Conservation (phyloP, 345 rosid species). For the Gossypium ekmanianum region DNA sequence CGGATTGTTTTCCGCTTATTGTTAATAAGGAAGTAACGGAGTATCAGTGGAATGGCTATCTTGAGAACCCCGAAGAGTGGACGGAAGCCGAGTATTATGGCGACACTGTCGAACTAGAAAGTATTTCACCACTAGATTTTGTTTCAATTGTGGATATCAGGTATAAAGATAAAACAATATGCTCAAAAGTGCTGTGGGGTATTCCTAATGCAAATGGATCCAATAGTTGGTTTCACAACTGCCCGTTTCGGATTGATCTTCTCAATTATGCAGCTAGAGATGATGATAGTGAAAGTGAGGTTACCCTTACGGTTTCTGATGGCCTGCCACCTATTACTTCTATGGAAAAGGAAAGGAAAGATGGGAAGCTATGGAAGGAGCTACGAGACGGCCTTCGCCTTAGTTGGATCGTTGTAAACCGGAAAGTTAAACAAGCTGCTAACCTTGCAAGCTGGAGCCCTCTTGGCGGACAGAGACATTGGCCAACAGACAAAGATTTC, state of each 20-base stretch:
- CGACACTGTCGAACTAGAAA: conserved; percentile 45
- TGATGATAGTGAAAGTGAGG: conserved; percentile 45
- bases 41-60: conserved; percentile 46
- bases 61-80: conserved; percentile 65
- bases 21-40: conserved; percentile 62
- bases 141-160: conserved; percentile 64
- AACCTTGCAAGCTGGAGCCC: conserved; percentile 79
- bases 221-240: conserved; percentile 68
- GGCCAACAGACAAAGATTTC: conserved; percentile 80
- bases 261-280: conserved; percentile 42
- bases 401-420: conserved; percentile 76
- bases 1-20: conserved; percentile 72
- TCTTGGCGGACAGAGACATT: conserved; percentile 76
- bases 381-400: conserved; percentile 61
- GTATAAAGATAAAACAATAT: conserved; percentile 53
- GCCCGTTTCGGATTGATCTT: conserved; percentile 69
- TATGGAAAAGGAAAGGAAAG: conserved; percentile 68
- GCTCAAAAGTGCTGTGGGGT: conserved; percentile 72
- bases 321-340: conserved; percentile 60
- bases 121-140: conserved; percentile 53
- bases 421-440: conserved; percentile 58
- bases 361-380: conserved; percentile 71
- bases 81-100: conserved; percentile 73
- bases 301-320: conserved; percentile 55
- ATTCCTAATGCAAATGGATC: conserved; percentile 61